Conservation (phyloP, 2,329 filamentous ascomycete genomes). For the Penicillium glabrum region DNA sequence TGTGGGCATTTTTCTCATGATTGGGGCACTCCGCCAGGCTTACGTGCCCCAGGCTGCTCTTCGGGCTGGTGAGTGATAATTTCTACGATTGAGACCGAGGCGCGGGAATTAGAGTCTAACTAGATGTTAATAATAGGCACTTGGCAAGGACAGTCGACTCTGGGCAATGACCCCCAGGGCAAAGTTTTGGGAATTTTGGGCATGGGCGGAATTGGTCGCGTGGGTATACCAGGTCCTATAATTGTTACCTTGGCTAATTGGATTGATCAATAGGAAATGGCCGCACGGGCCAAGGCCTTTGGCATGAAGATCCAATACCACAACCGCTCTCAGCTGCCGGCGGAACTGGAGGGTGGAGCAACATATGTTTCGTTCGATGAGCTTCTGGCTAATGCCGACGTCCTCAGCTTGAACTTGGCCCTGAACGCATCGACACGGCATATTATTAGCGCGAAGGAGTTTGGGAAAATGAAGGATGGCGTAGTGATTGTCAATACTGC, state of each 20-base stretch:
- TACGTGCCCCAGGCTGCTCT: slow-evolving; percentile 44
- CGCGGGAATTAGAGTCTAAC: not conserved
- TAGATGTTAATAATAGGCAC: slow-evolving; percentile 25
- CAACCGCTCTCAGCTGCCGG: slow-evolving; percentile 43
- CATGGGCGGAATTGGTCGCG: slow-evolving; percentile 50
- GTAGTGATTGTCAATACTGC: slow-evolving; percentile 48
- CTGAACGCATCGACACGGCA: slow-evolving; percentile 47
- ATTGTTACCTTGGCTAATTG: not conserved
- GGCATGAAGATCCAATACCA: slow-evolving; percentile 51
- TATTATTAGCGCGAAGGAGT: slow-evolving; percentile 48
- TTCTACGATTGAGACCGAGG: not conserved
- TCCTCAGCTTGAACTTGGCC: slow-evolving; percentile 48
- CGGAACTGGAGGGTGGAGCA: slow-evolving; percentile 42
- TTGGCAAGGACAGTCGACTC: slow-evolving; percentile 42
- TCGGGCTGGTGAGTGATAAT: slow-evolving; percentile 34
- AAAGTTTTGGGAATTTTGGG: slow-evolving; percentile 49
- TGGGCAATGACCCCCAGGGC: slow-evolving; percentile 48
- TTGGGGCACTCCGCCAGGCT: slow-evolving; percentile 47
- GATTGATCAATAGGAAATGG: slow-evolving; percentile 41
- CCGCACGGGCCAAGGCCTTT: slow-evolving; percentile 45
- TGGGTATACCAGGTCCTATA: slow-evolving; percentile 23
- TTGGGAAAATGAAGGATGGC: slow-evolving; percentile 47
- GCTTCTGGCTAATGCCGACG: slow-evolving; percentile 45
- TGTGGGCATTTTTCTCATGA: slow-evolving; percentile 49
- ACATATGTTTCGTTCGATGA: slow-evolving; percentile 49